Evolutionary conservation across 192 early-diverging fungal species (phyloP), one percentile per base, ranked within the genome.

Genomic region (Martensiomyces pterosporus): DNA sequence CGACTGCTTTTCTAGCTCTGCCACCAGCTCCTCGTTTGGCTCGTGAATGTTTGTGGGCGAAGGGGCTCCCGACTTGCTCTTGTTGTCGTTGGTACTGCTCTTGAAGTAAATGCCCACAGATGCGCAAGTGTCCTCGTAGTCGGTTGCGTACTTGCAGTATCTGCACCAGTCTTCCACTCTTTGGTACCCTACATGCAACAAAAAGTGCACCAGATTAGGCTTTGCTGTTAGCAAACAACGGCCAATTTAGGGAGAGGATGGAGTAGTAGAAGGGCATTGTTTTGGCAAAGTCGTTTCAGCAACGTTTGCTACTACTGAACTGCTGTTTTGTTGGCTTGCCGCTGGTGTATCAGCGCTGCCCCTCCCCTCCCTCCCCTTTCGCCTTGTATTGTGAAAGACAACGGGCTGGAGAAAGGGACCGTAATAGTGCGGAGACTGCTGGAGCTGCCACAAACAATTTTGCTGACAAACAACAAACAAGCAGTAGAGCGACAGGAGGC

Each of bases 131-230:
- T 66, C 59, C 15, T 35, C 45, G 42, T 74, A 67, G 21, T 55
- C 49, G 37, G 45, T 9, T 9, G 70, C 63, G 32, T 58, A 50
- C 16, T 52, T 52, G 52, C 70, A 74, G 56, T 74, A 67, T 24
- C 52, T 66, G 52, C 70, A 74, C 70, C 70, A 74, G 34, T 74
- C 70, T 19, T 74, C 72, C n/a, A 68, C 72, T 8, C 65, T 56
- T 49, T 75, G 64, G 16, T 57, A 68, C 9, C 66, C 59, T 66
- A 75, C 35, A 9, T 6, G 9, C 19, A 13, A 9, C 16, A 43
- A 49, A 25, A 22, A 39, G 39, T 18, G 24, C 33, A 21, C 12
- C 22, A 14, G 14, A 22, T 26, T n/a, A n/a, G n/a, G n/a, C n/a
- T n/a, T n/a, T n/a, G n/a, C n/a, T n/a, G n/a, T n/a, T n/a, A n/a